phyloP scores from a whole-genome alignment of 179 eudicot species.

The Sideroxylon spinosum region DNA sequence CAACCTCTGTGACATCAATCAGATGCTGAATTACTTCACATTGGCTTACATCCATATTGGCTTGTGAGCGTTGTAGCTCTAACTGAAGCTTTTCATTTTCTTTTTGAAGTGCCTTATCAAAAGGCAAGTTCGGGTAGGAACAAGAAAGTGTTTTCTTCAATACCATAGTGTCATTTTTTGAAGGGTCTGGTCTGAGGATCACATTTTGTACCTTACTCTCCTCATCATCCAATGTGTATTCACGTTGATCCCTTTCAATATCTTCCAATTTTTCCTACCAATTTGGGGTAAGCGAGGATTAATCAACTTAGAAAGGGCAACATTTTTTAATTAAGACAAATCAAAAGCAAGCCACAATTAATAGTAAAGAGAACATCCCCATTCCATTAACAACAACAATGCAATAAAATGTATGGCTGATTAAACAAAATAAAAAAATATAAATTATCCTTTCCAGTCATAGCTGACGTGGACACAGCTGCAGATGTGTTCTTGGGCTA shows the following conservation, averaged over 20 bases:
- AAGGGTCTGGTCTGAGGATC: slow-evolving; percentile 47
- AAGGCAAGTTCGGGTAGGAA: slow-evolving; percentile 57
- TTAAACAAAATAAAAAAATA: not conserved
- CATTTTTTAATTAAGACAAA: no score
- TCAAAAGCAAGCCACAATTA: no score
- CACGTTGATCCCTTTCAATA: slow-evolving; percentile 61
- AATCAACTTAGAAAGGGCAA: no score
- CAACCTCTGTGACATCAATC: slow-evolving; percentile 33
- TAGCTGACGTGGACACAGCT: no score
- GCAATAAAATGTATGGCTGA: not conserved
- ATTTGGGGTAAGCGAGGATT: not conserved
- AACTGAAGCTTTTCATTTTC: slow-evolving; percentile 65
- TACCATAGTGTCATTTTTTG: slow-evolving; percentile 39
- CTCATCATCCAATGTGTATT: slow-evolving; percentile 74
- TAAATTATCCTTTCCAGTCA: not conserved
- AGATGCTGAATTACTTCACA: slow-evolving; percentile 68
- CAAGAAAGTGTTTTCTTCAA: slow-evolving; percentile 52
- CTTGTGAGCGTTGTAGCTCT: slow-evolving; percentile 66
- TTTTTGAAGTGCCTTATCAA: slow-evolving; percentile 56
- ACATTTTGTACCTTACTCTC: slow-evolving; percentile 56
- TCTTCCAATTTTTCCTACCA: slow-evolving; percentile 56
- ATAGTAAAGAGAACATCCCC: no score
- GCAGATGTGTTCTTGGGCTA: no score
- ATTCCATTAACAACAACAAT: not conserved
- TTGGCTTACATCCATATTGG: slow-evolving; percentile 49